phyloP scores from a whole-genome alignment of 1,139 yeast genomes.

The Yamadazyma sp. region DNA sequence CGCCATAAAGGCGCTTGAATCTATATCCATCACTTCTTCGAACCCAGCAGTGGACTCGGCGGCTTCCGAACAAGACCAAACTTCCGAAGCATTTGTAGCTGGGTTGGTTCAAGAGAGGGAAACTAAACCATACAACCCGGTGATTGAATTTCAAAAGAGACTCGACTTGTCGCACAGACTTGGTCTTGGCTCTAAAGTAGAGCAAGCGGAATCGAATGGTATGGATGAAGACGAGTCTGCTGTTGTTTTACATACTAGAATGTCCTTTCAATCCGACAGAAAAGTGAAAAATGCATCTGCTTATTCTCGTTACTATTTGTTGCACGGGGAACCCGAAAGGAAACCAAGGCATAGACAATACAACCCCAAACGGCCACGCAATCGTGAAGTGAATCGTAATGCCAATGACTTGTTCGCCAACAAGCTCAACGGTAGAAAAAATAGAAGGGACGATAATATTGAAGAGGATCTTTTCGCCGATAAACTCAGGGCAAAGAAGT shows the following conservation, averaged over 20 bases:
- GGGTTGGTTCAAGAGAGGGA: conserved; percentile 33
- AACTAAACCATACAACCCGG: conserved; percentile 39
- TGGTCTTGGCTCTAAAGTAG: conserved; percentile 21
- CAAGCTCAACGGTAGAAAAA: conserved; percentile 13
- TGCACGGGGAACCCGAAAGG: conserved; percentile 75
- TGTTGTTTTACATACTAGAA: conserved; percentile 45
- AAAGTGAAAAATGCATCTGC: conserved; percentile 60
- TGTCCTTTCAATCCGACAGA: conserved; percentile 53
- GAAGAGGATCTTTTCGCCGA: conserved; percentile 46
- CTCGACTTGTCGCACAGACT: conserved; percentile 31
- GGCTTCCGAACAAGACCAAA: conserved; percentile 8
- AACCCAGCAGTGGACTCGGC: conserved; percentile 17
- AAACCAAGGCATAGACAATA: conserved; percentile 20
- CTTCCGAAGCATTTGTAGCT: conserved; percentile 21
- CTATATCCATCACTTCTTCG: conserved; percentile 25
- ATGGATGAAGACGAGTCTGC: conserved; percentile 49
- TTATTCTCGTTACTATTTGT: conserved; percentile 63
- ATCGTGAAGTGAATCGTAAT: conserved; percentile 21
- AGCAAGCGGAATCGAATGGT: conserved; percentile 14
- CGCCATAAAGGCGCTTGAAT: conserved; percentile 39
- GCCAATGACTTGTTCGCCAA: conserved; percentile 35
- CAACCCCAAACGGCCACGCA: conserved; percentile 10
- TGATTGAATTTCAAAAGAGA: conserved; percentile 36
- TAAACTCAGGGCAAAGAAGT: conserved; percentile 18
- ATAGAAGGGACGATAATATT: conserved; percentile 19